A percentile compares a stretch with the other conserved stretches of the same genome.
Evolutionary conservation across 2,329 filamentous ascomycete species (phyloP).

Genomic region (Lecanicillium sp.): DNA sequence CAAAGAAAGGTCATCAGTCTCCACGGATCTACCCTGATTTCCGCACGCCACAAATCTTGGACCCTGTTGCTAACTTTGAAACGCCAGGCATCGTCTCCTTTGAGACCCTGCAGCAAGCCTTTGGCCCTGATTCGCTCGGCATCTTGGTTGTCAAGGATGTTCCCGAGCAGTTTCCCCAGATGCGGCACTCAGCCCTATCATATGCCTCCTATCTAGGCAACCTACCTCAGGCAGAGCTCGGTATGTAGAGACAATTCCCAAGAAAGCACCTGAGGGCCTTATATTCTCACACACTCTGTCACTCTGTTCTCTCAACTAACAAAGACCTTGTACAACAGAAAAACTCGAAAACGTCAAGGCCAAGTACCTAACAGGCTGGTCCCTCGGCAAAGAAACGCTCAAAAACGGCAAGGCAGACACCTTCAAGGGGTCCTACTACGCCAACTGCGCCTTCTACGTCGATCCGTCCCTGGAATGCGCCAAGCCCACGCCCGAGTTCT

Average conservation of each 20-base stretch:
- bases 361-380: conserved; percentile 68
- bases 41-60: neutral
- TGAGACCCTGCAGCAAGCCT: conserved; percentile 64
- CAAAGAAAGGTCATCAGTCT: neutral
- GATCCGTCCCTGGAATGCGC: conserved; percentile 54
- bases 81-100: conserved; percentile 56
- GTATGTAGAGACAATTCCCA: no score
- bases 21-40: no score
- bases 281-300: neutral
- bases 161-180: conserved; percentile 58
- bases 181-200: conserved; percentile 69
- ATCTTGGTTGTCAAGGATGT: conserved; percentile 91
- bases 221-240: conserved; percentile 61
- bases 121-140: conserved; percentile 82
- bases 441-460: conserved; percentile 73
- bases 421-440: conserved; percentile 76
- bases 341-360: conserved; percentile 51
- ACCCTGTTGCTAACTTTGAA: neutral
- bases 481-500: conserved; percentile 49
- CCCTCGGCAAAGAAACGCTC: conserved; percentile 71
- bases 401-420: conserved; percentile 72
- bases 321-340: conserved; percentile 25
- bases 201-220: conserved; percentile 87
- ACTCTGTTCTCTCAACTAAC: neutral
- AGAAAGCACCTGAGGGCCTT: no score